Percentiles rank a stretch among this genome's conserved stretches.
phyloP scores from a whole-genome alignment of 768 basidiomycete species.

The Amanita polypyramis region DNA sequence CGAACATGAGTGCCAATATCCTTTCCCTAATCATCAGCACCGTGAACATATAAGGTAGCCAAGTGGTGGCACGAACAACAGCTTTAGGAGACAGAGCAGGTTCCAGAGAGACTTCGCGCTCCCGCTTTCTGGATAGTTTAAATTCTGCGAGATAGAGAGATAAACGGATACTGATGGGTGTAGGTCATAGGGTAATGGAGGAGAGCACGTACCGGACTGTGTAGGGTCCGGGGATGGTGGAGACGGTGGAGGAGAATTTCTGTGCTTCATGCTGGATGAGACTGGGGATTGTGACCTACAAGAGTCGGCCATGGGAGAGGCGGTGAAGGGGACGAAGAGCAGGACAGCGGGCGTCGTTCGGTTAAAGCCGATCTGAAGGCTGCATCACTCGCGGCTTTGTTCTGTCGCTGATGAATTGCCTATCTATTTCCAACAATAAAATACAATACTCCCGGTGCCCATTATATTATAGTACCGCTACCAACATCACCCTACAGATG shows the following conservation, averaged over 20 bases:
- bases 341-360: conserved; percentile 16
- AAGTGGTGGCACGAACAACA: conserved; percentile 21
- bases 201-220: conserved; percentile 28
- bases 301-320: conserved; percentile 18
- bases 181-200: conserved; percentile 5
- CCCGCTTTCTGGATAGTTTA: conserved; percentile 58
- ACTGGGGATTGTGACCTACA: conserved; percentile 6
- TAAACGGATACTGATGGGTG: conserved; percentile 12
- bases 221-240: conserved; percentile 38
- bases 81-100: conserved; percentile 43
- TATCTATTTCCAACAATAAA: not conserved
- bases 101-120: conserved; percentile 70
- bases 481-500: not conserved
- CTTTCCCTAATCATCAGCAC: conserved; percentile 18
- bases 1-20: conserved; percentile 26
- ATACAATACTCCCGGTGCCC: not conserved
- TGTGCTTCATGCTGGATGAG: not conserved
- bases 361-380: conserved; percentile 9
- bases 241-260: conserved; percentile 22
- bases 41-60: conserved; percentile 4
- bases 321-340: conserved; percentile 11
- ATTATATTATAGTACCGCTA: not conserved
- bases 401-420: not conserved
- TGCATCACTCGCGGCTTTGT: not conserved
- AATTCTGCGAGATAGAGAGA: conserved; percentile 22